Evolutionary conservation across 2,329 filamentous ascomycete species (phyloP).

Genomic region (Aspergillus sp.): DNA sequence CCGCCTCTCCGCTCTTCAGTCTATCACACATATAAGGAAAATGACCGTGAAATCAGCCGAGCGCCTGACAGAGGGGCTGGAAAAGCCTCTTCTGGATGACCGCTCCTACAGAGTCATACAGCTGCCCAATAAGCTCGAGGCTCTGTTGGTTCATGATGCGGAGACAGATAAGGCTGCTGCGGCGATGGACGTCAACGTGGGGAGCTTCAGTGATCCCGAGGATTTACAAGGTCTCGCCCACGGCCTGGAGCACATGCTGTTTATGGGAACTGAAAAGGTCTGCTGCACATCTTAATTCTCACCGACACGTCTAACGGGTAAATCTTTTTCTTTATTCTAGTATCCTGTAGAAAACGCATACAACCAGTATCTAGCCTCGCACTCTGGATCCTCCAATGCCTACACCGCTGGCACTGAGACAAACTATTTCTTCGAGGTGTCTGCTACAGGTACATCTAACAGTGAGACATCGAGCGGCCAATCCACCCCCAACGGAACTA

Average conservation of each 20-base stretch:
- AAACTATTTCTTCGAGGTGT: constrained; percentile 97
- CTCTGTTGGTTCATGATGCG: constrained; percentile 85
- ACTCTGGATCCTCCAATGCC: constrained; percentile 91
- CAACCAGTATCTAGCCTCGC: constrained; percentile 83
- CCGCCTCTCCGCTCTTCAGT: constrained; percentile 20
- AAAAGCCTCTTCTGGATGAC: constrained; percentile 83
- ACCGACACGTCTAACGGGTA: neutral
- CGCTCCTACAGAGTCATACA: constrained; percentile 84
- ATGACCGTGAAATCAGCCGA: constrained; percentile 36
- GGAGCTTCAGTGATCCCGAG: constrained; percentile 87
- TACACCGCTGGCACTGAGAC: constrained; percentile 92
- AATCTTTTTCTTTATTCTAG: constrained; percentile 37
- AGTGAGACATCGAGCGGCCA: constrained; percentile 28
- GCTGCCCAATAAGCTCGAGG: constrained; percentile 84
- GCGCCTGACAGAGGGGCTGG: constrained; percentile 67
- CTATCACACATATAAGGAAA: constrained; percentile 19
- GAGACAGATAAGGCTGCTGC: constrained; percentile 97
- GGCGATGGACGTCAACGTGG: constrained; percentile 91
- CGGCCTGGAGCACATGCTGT: constrained; percentile 91
- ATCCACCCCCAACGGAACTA: constrained; percentile 26
- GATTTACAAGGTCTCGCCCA: constrained; percentile 95
- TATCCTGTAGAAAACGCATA: constrained; percentile 96
- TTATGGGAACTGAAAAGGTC: constrained; percentile 97
- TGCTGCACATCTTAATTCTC: constrained; percentile 9
- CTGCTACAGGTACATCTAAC: constrained; percentile 64